Conservation (phyloP, 2,329 filamentous ascomycete genomes). For the Trichoderma breve region DNA sequence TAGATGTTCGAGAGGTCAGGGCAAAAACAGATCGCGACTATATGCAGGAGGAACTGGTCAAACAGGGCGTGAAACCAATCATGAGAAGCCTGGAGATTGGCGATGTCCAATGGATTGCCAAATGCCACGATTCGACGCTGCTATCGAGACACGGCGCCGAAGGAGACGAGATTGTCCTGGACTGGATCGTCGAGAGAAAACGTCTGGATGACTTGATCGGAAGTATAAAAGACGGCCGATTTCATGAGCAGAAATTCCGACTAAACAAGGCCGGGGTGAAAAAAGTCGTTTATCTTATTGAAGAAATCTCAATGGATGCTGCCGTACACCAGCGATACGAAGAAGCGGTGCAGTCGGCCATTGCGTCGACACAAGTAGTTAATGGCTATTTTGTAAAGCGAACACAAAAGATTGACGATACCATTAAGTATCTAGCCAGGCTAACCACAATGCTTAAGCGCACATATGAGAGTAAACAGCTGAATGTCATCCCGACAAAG, state of each 20-base stretch:
- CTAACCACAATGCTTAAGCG: conserved; percentile 68
- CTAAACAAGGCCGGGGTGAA: conserved; percentile 69
- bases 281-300: conserved; percentile 76
- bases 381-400: conserved; percentile 77
- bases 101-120: conserved; percentile 78
- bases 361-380: conserved; percentile 74
- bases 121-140: conserved; percentile 58
- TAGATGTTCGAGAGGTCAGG: conserved; percentile 74
- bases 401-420: conserved; percentile 73
- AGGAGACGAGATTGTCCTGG: conserved; percentile 69
- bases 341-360: conserved; percentile 68
- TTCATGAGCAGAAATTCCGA: conserved; percentile 82
- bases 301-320: conserved; percentile 64
- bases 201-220: conserved; percentile 75
- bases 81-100: conserved; percentile 70
- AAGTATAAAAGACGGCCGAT: conserved; percentile 79
- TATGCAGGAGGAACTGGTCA: conserved; percentile 68
- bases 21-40: conserved; percentile 73
- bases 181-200: conserved; percentile 80
- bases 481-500: conserved; percentile 65
- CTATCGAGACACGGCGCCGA: conserved; percentile 57
- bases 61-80: conserved; percentile 63
- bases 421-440: conserved; percentile 69
- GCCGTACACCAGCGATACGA: conserved; percentile 56
- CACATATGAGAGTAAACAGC: conserved; percentile 57